Base-by-base conservation (phyloP, 2,329 filamentous ascomycete genomes). In the Claviceps sp. region DNA sequence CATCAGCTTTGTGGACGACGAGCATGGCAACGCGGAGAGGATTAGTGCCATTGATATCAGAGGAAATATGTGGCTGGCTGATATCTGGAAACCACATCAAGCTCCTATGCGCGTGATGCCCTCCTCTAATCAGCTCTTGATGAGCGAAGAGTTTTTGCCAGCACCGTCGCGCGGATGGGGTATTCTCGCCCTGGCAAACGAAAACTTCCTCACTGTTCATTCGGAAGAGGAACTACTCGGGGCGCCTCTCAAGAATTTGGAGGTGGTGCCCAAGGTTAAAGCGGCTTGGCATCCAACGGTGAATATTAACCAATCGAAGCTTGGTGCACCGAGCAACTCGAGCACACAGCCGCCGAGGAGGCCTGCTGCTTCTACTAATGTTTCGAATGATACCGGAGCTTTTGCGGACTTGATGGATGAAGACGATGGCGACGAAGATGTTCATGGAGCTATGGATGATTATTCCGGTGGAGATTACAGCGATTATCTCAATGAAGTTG, bases 1-100 rank as follows among this genome's bases (percentile, higher is more conserved):
- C 50, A 62, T 81, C n/a, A 65, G 70, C 26, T 79, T 81, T 55
- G 59, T 70, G 48, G 71, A 73, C 50, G 69, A 76, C 52, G 56
- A 63, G 1, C 42, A 66, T 1, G 77, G 77, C 1, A 58, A 70
- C 2, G 78, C 76, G 2, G 69, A 75, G 5, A 74, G 72, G 55
- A 60, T 81, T 1, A 68, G 71, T 24, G 77, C 73, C 1, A 62
- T 77, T 24, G 77, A 80, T 45, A 74, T 81, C 41, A 59, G 62
- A 11, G 77, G 75, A 1, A 62, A 56, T 9, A 58, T 71, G 5
- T 80, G 74, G 72, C 54, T 79, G 13, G 66, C 76, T 43, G 67
- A 77, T 44, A 77, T 81, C 14, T 81, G 76, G 77, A 68, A 65
- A 38, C 52, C 61, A 2, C 52, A 47, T 11, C 59, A 61, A 50